These are phyloP conservation scores for Lachancea meyersii DNA, from an alignment of 805 yeast genomes.

Conservation along the genomic window DNA sequence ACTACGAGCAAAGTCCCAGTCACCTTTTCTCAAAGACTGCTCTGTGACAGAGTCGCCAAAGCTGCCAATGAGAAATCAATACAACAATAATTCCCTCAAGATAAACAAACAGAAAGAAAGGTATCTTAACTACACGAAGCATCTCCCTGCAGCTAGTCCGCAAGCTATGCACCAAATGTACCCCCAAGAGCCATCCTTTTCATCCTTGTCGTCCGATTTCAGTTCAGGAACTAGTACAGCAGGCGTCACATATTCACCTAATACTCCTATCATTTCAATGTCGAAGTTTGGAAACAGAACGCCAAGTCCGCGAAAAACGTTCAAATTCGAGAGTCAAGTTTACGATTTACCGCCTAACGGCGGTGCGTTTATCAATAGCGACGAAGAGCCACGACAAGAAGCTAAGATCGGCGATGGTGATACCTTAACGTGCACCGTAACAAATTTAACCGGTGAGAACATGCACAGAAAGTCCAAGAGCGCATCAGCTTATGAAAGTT, in stretches of 20 bases:
- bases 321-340: conserved; percentile 35
- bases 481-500: conserved; percentile 2
- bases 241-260: conserved; percentile 11
- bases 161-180: conserved; percentile 6
- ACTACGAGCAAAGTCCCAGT: conserved; percentile 18
- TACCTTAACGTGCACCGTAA: background rate
- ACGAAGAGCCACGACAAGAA: background rate
- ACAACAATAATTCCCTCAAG: conserved; percentile 24
- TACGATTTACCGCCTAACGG: conserved; percentile 29
- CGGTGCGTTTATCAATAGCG: background rate
- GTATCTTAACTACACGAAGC: conserved; percentile 29
- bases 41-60: conserved; percentile 27
- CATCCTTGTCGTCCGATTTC: conserved; percentile 24
- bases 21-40: conserved; percentile 39
- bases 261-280: conserved; percentile 23
- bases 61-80: conserved; percentile 35
- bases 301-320: conserved; percentile 14
- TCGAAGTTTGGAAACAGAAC: conserved; percentile 7
- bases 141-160: conserved; percentile 18
- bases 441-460: background rate
- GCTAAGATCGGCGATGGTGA: conserved; percentile 1
- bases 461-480: conserved; percentile 4
- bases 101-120: conserved; percentile 32
- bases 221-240: conserved; percentile 5
- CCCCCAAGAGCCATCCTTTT: conserved; percentile 20